Evolutionary conservation across 2,329 filamentous ascomycete species (phyloP).

Genomic region (Hymenoscyphus linearis): DNA sequence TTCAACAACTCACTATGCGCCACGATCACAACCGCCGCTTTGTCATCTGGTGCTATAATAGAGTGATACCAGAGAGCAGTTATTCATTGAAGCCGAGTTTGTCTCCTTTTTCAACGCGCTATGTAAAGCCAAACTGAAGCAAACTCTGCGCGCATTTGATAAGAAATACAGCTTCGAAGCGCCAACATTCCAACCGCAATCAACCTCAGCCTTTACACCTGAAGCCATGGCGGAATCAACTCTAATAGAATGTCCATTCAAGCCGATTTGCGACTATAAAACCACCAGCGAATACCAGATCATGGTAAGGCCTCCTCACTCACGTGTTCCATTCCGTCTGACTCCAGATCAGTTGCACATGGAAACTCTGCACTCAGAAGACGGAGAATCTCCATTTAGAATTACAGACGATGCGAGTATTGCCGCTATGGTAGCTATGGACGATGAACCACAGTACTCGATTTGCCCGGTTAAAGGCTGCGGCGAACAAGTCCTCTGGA

Average conservation of each 20-base stretch:
- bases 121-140: neutral
- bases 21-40: neutral
- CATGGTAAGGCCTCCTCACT: slow-evolving; percentile 28
- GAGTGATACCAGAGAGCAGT: neutral
- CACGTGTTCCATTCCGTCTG: slow-evolving; percentile 12
- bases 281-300: slow-evolving; percentile 35
- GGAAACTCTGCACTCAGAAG: slow-evolving; percentile 30
- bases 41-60: neutral
- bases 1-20: neutral
- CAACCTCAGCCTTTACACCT: neutral
- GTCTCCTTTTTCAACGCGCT: neutral
- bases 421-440: slow-evolving; percentile 14
- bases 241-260: slow-evolving; percentile 34
- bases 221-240: slow-evolving; percentile 17
- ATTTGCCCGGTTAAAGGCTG: slow-evolving; percentile 53
- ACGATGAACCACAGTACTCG: slow-evolving; percentile 38
- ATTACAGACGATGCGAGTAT: slow-evolving; percentile 26
- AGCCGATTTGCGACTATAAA: slow-evolving; percentile 31
- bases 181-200: neutral
- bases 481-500: slow-evolving; percentile 48
- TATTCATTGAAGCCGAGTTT: neutral
- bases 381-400: slow-evolving; percentile 29
- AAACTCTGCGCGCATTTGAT: neutral
- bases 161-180: neutral
- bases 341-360: slow-evolving; percentile 26